These are phyloP conservation scores for Coniochaeta ligniaria DNA, from an alignment of 2,329 filamentous ascomycete species.

Conservation along the genomic window DNA sequence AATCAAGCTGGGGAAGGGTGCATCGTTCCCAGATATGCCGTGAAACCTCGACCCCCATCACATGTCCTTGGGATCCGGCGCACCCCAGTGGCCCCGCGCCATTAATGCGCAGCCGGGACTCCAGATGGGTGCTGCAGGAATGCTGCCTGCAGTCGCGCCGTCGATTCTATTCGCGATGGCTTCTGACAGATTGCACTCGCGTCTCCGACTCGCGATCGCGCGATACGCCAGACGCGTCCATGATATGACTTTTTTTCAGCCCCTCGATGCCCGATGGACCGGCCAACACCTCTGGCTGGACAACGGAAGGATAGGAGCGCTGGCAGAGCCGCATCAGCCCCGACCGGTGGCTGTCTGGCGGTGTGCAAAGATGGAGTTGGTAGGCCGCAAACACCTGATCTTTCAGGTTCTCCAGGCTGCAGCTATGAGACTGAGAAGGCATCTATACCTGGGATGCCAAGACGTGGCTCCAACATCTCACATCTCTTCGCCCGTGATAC, in stretches of 20 bases:
- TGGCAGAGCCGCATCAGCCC: neutral
- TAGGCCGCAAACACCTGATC: too few species aligned
- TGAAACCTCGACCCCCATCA: neutral
- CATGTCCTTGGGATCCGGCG: neutral
- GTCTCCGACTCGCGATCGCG: neutral
- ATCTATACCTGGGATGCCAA: neutral
- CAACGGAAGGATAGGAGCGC: neutral
- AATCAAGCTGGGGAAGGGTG: neutral
- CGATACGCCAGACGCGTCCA: neutral
- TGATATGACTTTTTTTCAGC: neutral
- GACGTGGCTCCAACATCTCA: neutral
- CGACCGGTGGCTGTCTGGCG: neutral
- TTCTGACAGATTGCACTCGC: neutral
- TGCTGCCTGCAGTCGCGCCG: neutral
- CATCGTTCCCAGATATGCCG: neutral
- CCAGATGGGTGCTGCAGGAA: neutral
- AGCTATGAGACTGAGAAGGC: neutral
- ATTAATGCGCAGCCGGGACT: neutral
- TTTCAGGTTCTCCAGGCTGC: too few species aligned
- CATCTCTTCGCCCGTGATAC: neutral
- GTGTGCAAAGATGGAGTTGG: neutral
- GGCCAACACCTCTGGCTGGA: neutral
- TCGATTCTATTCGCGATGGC: neutral
- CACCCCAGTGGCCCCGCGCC: neutral
- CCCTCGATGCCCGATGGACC: neutral